A percentile compares a stretch with the other conserved stretches of the same genome.
These are phyloP conservation scores for Aaosphaeria pasadenensis DNA, from an alignment of 2,329 filamentous ascomycete species.

Conservation along the genomic window DNA sequence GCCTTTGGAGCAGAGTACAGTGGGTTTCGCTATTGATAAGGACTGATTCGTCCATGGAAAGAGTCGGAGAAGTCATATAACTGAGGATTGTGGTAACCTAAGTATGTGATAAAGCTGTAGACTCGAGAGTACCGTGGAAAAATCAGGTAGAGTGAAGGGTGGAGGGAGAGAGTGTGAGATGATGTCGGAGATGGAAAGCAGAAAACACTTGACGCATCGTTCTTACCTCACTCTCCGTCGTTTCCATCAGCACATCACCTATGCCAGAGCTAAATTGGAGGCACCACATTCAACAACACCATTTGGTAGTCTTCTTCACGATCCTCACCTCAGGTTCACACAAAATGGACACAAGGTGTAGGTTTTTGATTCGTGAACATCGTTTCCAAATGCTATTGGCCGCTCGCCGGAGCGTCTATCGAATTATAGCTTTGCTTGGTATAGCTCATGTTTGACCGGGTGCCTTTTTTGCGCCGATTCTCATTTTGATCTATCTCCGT, in stretches of 20 bases:
- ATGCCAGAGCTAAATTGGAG: not conserved
- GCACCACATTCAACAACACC: not conserved
- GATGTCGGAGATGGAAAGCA: not conserved
- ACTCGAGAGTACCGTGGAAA: too few species aligned
- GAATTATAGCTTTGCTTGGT: conserved; percentile 27
- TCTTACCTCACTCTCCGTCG: too few species aligned
- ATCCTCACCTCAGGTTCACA: not conserved
- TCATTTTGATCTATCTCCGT: not conserved
- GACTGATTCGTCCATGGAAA: too few species aligned
- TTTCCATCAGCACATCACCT: not conserved
- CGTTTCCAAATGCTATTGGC: conserved; percentile 20
- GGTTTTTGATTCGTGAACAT: conserved; percentile 3
- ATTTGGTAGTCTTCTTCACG: not conserved
- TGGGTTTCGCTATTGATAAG: too few species aligned
- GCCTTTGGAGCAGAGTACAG: conserved; percentile 5
- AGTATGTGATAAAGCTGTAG: not conserved
- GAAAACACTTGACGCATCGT: too few species aligned
- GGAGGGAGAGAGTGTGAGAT: not conserved
- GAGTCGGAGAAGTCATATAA: conserved; percentile 23
- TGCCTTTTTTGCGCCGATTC: not conserved
- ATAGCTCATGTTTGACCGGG: conserved; percentile 25
- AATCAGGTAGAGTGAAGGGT: not conserved
- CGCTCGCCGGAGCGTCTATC: too few species aligned
- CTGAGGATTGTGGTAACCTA: conserved; percentile 6
- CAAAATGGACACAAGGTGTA: not conserved